Evolutionary conservation across 306 rosid species (phyloP), one percentile per base, ranked within the genome.

Genomic region (Coriaria nepalensis): DNA sequence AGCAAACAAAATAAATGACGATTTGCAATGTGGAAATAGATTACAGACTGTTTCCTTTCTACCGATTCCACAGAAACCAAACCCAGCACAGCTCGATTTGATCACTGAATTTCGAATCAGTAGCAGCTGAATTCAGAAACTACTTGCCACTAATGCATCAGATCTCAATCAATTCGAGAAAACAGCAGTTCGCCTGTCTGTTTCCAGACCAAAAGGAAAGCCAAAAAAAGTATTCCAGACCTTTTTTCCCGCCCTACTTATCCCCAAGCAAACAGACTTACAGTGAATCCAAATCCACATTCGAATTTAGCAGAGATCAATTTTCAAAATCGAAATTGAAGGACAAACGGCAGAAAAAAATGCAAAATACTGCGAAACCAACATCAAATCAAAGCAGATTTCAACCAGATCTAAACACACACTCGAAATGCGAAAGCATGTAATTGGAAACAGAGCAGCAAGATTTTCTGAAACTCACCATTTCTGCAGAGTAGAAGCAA

Each of bases 321-420:
- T n/a, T 29, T 36, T 20, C 29, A 20, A 20, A 20, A 11, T 12
- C n/a, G 43, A 51, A 67, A 64, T 64, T 56, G 14, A 47, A 57
- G 37, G 39, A 36, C 5, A 57, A 4, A 20, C 1, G 29, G 29
- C 6, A 34, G 60, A 11, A 14, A 14, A 57, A 37, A 46, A 53
- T 34, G 46, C 62, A 3, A 64, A 45, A 45, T 49, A 52, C 38
- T 33, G 43, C 43, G 48, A 49, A 61, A 66, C 50, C 35, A 12
- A 59, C 13, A 53, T 33, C 47, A 58, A 80, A 78, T 61, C 64
- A 56, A 47, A 72, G 63, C 53, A 32, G 67, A 68, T 12, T 56
- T 12, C 63, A 2, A 52, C 50, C 85, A 79, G 96, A 90, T 92
- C 93, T 79, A 73, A 61, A 78, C 55, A 33, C 46, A 47, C 43